Percentiles rank a stretch among this genome's conserved stretches.
Conservation (phyloP, 2,329 filamentous ascomycete genomes). For the Zasmidium citrigriseum region DNA sequence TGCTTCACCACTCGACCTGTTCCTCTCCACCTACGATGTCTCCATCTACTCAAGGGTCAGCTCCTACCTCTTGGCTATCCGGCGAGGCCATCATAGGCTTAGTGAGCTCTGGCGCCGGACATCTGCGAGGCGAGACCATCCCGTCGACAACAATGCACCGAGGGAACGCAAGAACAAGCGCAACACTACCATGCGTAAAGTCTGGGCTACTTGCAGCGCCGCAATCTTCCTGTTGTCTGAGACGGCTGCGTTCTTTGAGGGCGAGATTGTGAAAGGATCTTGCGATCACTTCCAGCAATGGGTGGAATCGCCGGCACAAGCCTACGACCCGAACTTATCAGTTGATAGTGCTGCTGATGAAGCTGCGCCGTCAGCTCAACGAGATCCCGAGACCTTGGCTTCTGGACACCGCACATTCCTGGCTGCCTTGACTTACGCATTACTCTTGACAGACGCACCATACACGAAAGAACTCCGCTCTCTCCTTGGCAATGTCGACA, state of each 20-base stretch:
- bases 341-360: slow-evolving; percentile 3
- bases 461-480: slow-evolving; percentile 68
- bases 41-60: slow-evolving; percentile 82
- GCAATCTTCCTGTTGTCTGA: slow-evolving; percentile 88
- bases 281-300: slow-evolving; percentile 80
- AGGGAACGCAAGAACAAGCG: slow-evolving; percentile 66
- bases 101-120: slow-evolving; percentile 86
- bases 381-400: slow-evolving; percentile 83
- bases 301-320: slow-evolving; percentile 39
- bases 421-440: slow-evolving; percentile 62
- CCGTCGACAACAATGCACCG: slow-evolving; percentile 58
- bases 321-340: slow-evolving; percentile 2
- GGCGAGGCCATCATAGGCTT: slow-evolving; percentile 80
- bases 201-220: slow-evolving; percentile 88
- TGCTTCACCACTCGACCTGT: slow-evolving; percentile 79
- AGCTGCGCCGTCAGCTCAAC: slow-evolving; percentile 39
- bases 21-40: slow-evolving; percentile 75
- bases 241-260: slow-evolving; percentile 84
- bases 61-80: slow-evolving; percentile 81
- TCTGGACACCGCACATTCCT: slow-evolving; percentile 79
- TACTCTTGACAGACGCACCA: slow-evolving; percentile 64
- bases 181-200: slow-evolving; percentile 69
- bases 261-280: slow-evolving; percentile 78
- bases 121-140: slow-evolving; percentile 73
- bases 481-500: slow-evolving; percentile 74